These are phyloP conservation scores for Aspergillus neotritici DNA, from an alignment of 2,329 filamentous ascomycete genomes.

Conservation along the genomic window DNA sequence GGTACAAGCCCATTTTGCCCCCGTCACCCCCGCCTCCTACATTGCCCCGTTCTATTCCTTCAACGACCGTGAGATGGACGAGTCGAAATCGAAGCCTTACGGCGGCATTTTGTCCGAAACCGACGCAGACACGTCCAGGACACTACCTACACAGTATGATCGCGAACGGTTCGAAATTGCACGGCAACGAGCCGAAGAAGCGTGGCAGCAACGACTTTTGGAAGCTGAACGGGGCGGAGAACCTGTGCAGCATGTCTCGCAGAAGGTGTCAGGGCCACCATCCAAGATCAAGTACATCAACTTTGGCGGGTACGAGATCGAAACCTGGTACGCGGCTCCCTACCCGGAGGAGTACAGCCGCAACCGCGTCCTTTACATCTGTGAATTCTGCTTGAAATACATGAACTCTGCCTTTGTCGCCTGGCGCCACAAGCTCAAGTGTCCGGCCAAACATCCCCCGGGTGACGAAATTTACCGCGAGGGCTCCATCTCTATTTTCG, in stretches of 20 bases:
- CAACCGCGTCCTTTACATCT: slow-evolving; percentile 95
- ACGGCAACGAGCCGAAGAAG: slow-evolving; percentile 83
- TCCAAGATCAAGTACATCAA: slow-evolving; percentile 99
- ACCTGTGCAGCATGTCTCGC: slow-evolving; percentile 57
- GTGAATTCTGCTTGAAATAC: slow-evolving; percentile 98
- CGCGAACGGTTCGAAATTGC: slow-evolving; percentile 83
- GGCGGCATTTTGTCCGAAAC: slow-evolving; percentile 84
- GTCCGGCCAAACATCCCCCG: slow-evolving; percentile 90
- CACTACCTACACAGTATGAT: slow-evolving; percentile 73
- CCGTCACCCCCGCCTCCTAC: slow-evolving; percentile 57
- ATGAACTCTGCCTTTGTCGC: slow-evolving; percentile 99
- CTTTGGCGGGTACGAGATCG: slow-evolving; percentile 95
- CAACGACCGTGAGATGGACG: slow-evolving; percentile 81
- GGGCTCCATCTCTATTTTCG: slow-evolving; percentile 88
- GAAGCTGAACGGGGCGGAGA: slow-evolving; percentile 59
- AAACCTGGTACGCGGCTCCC: slow-evolving; percentile 97
- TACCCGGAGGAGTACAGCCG: slow-evolving; percentile 98
- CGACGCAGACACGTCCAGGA: slow-evolving; percentile 87
- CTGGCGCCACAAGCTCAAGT: slow-evolving; percentile 96
- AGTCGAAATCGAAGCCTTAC: slow-evolving; percentile 87
- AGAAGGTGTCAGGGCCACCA: slow-evolving; percentile 75
- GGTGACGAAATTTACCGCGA: slow-evolving; percentile 98
- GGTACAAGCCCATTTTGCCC: slow-evolving; percentile 54
- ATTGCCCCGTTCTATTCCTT: slow-evolving; percentile 81
- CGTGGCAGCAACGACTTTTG: slow-evolving; percentile 69